These are phyloP conservation scores for Jaltomata sinuosa DNA, from an alignment of 257 asterid species.

Conservation along the genomic window DNA sequence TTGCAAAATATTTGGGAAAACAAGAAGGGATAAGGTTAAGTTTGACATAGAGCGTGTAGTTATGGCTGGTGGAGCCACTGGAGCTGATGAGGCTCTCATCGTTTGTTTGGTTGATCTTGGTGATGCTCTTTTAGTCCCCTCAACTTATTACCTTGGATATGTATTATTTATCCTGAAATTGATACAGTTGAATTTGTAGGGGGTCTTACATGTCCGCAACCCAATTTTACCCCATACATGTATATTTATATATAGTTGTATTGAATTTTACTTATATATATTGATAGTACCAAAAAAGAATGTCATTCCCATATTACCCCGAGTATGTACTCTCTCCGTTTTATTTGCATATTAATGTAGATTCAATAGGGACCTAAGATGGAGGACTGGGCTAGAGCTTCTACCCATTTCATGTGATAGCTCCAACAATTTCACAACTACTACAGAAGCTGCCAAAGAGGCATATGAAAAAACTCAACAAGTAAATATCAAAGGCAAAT, in stretches of 20 bases:
- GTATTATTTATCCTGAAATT: too few relatives aligned
- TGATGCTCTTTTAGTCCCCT: conserved; percentile 60
- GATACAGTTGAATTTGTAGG: too few relatives aligned
- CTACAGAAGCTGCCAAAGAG: conserved; percentile 40
- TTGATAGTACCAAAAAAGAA: accelerated
- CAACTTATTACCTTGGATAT: conserved; percentile 87
- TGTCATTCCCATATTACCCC: conserved; percentile 87
- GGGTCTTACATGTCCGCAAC: too few relatives aligned
- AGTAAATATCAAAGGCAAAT: conserved; percentile 42
- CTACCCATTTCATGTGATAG: conserved; percentile 42
- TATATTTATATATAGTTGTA: neutral
- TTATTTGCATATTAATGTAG: too few relatives aligned
- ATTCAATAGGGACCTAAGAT: conserved; percentile 63
- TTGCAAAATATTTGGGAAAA: conserved; percentile 67
- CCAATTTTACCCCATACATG: too few relatives aligned
- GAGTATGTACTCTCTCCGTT: too few relatives aligned
- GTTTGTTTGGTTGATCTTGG: conserved; percentile 71
- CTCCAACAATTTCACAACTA: conserved; percentile 46
- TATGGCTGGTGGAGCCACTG: conserved; percentile 88
- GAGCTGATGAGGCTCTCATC: conserved; percentile 53
- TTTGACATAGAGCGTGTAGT: conserved; percentile 63
- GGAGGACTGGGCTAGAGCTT: conserved; percentile 66
- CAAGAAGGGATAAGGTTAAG: conserved; percentile 41
- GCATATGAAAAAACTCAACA: conserved; percentile 40
- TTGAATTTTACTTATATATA: neutral